Base-by-base conservation (phyloP, 169 alveolate species). In the Plasmodium yoelii region DNA sequence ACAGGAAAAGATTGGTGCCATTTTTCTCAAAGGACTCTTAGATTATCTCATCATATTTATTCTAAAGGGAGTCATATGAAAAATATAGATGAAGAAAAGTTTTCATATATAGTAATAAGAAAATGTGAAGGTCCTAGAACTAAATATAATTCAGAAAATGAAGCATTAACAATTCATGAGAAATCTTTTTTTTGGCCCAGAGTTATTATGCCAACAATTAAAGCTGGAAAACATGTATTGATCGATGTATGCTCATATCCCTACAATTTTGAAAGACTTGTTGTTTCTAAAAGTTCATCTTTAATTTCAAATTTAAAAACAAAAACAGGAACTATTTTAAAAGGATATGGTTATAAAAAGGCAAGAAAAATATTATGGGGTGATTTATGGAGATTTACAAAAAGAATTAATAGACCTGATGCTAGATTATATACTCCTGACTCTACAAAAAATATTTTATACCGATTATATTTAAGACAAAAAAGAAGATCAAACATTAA, bases 1-100 rank as follows among this genome's bases (percentile, higher is more conserved):
- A 95, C 98, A 1, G 98, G 98, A 9, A 74, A 95, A 57, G 98
- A 96, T 71, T 96, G 98, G 96, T 96, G 97, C 49, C 97, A 96
- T 91, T 96, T 96, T 72, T 88, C 96, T 12, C 98, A 96, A 68
- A 74, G 96, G 13, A 94, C 92, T 22, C 94, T 88, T 75, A 93
- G 97, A 13, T 89, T 95, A 19, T 96, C 98, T 3, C 97, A 94
- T 77, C 91, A 93, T 55, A 90, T 96, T 28, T 96, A 96, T 88
- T 91, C 94, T 77, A 95, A 94, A 84, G 96, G 97, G 15, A 88
- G 94, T 39, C 63, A 88, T 59, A 56, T 95, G 0, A 93, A 92
- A 53, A 88, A 93, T 63, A 88, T 94, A 28, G 97, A 94, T 57
- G 95, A 94, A 68, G 97, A 94, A 70, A 96, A 95, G 94, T 95